Evolutionary conservation across 2,329 filamentous ascomycete genomes (phyloP), one percentile per base, ranked within the genome.

Genomic region (Monosporascus sp.): DNA sequence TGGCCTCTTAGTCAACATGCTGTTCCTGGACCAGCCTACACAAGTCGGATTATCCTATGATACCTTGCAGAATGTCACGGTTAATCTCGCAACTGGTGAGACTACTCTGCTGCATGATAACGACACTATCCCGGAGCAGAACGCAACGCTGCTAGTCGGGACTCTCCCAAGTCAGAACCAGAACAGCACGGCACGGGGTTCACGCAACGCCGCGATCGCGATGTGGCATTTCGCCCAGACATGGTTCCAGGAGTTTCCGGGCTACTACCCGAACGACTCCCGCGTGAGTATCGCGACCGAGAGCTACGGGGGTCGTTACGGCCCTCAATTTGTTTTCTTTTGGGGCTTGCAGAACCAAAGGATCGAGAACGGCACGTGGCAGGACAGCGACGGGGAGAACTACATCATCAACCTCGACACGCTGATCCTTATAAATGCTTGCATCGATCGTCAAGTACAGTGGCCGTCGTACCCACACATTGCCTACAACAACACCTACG

Each of bases 1-100:
- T 24, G 9, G 11, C 2, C n/a, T 7, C 51, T 74, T 72, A 54
- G 79, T 78, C 35, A 84, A 84, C 60, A 71, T 84, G 64, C 62
- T 77, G n/a, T 77, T 72, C 54, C 69, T 77, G 51, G 74, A 78
- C 64, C 75, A 77, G 67, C 82, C 82, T 8, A 80, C 82, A 48
- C 82, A 87, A 65, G 77, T 86, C 9, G 79, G 80, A 39, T 81
- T 84, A 55, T 85, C 81, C 1, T 81, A 79, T 60, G 87, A 88
- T 62, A 75, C 75, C 8, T 65, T 74, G 11, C 79, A 76, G n/a
- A 86, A 86, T 58, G 70, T 76, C 18, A 80, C 81, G 2, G 64
- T 81, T 37, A 71, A 77, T 55, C 69, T 78, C 31, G 54, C 74
- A 8, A 69, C 66, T 14, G 69, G 69, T 6, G 25, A 51, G 2